Base-by-base conservation (phyloP, 495 filamentous ascomycete species). In the Penicillium maclennaniae region DNA sequence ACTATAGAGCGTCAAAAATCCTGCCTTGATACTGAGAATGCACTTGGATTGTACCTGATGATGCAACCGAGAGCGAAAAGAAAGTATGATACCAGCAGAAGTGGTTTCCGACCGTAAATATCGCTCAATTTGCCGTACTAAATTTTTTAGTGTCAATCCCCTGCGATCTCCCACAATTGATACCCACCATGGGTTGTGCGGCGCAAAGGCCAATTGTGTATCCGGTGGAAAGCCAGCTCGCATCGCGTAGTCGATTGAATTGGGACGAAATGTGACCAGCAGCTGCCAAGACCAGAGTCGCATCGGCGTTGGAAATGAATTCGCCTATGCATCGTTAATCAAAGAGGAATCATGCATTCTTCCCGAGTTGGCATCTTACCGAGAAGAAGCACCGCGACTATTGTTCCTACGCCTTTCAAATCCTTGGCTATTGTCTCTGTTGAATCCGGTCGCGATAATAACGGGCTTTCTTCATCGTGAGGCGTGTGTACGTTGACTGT, bases 181-280 rank as follows among this genome's bases (percentile, higher is more conserved):
- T 19, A 56, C 61, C 46, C 4, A 85, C 73, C 62, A 81, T 61
- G 7, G 77, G 78, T 51, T 87, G 83, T 0, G 79, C 81, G 1
- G 81, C 79, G 16, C 80, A 83, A 0, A 77, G 68, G 14, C 83
- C 83, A 4, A 89, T 63, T 0, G 75, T 73, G 59, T 85, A 88
- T 41, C 76, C 79, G 6, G 83, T 85, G 9, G 85, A 79, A n/a
- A 89, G 61, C 86, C 85, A 89, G 49, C 72, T 83, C 2, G 82
- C 83, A 53, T 80, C 72, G 7, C 72, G 72, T 9, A 88, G 60
- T 27, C 71, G 73, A 53, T 82, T 69, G 65, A 88, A 88, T 50
- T 87, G 80, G 31, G 86, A 89, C 0, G 85, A 81, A 31, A 89
- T 83, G 34, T 66, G 71, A 7, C 76, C 76, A 34, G 85, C 78